A percentile compares a stretch with the other conserved stretches of the same genome.
phyloP scores from a whole-genome alignment of 768 basidiomycete species.

The Russula earlei region DNA sequence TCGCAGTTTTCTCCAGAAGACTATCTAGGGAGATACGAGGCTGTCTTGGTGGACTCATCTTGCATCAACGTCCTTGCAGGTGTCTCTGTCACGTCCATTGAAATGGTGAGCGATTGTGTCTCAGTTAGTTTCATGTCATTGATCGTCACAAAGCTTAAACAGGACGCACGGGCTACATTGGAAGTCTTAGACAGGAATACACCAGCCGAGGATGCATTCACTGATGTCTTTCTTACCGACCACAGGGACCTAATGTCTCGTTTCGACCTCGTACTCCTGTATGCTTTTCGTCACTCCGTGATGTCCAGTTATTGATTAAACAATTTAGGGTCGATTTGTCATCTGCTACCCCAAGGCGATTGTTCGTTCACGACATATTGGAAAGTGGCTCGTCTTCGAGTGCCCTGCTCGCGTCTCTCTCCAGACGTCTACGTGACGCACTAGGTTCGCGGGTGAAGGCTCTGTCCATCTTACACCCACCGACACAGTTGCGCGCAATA shows the following conservation, averaged over 20 bases:
- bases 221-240: slow-evolving; percentile 64
- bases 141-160: slow-evolving; percentile 43
- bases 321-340: slow-evolving; percentile 47
- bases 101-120: slow-evolving; percentile 44
- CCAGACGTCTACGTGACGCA: slow-evolving; percentile 46
- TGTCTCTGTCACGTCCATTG: slow-evolving; percentile 67
- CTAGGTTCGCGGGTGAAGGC: slow-evolving; percentile 66
- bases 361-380: slow-evolving; percentile 37
- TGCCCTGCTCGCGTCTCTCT: slow-evolving; percentile 46
- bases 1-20: slow-evolving; percentile 49
- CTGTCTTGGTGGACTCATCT: slow-evolving; percentile 75
- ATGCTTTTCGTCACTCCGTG: slow-evolving; percentile 19
- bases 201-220: slow-evolving; percentile 51
- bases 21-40: slow-evolving; percentile 40
- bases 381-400: slow-evolving; percentile 55
- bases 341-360: slow-evolving; percentile 34
- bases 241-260: slow-evolving; percentile 51
- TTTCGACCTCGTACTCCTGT: slow-evolving; percentile 70
- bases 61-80: slow-evolving; percentile 67
- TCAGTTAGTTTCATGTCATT: not conserved
- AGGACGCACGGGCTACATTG: slow-evolving; percentile 70
- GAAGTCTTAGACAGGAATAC: slow-evolving; percentile 45
- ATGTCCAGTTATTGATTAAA: not conserved
- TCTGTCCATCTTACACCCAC: slow-evolving; percentile 48
- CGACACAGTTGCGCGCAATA: slow-evolving; percentile 35